These are phyloP conservation scores for Kuraishia piskuri DNA, from an alignment of 805 yeast genomes.

Conservation along the genomic window DNA sequence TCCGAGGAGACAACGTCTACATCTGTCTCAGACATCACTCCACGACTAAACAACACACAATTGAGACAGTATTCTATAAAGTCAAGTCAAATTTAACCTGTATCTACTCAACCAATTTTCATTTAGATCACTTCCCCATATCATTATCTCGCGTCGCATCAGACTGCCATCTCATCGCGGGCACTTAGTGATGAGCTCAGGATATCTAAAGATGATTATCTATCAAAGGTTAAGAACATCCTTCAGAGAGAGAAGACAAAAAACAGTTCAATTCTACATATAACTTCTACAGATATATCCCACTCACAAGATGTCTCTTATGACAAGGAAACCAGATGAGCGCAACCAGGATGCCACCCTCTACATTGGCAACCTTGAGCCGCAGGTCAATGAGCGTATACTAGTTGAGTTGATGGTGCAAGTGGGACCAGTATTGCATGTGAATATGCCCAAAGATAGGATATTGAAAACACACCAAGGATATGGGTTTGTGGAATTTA, in stretches of 20 bases:
- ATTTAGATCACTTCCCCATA: background rate
- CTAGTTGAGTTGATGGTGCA: slow-evolving; percentile 80
- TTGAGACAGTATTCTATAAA: background rate
- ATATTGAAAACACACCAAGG: slow-evolving; percentile 70
- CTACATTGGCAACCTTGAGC: slow-evolving; percentile 79
- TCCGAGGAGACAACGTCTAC: background rate
- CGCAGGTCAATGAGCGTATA: slow-evolving; percentile 59
- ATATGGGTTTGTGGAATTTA: slow-evolving; percentile 78
- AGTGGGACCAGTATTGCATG: slow-evolving; percentile 65
- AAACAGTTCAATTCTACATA: no score
- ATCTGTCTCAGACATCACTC: background rate
- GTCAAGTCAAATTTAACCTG: no score
- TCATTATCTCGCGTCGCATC: background rate
- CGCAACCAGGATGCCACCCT: slow-evolving; percentile 55
- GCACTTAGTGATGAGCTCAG: background rate
- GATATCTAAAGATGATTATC: background rate
- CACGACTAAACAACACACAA: background rate
- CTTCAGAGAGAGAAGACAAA: background rate
- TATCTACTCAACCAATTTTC: background rate
- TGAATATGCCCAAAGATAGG: slow-evolving; percentile 76
- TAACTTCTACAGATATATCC: background rate
- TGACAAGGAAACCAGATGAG: background rate
- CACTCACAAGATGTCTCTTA: background rate
- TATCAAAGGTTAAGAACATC: background rate
- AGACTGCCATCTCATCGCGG: background rate